Evolutionary conservation across 169 alveolate species (phyloP), one percentile per base, ranked within the genome.

Genomic region (Cryptosporidium muris): DNA sequence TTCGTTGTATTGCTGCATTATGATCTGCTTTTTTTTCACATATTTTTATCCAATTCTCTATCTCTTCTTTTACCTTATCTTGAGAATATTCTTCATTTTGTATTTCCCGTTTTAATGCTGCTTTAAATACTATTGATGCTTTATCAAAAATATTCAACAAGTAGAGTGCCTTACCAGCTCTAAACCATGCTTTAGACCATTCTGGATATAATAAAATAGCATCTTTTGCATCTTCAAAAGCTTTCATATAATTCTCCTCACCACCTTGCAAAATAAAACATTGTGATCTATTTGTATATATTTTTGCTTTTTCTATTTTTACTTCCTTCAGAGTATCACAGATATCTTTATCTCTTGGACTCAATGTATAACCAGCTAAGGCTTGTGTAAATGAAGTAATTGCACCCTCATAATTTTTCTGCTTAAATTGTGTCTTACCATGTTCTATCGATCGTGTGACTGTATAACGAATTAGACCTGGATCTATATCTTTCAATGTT

Each of bases 181-280:
- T 74, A 63, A 58, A 74, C 85, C 85, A 74, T 16, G 74, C 85
- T 54, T 74, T 74, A 9, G 85, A 74, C 85, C 85, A 74, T 14
- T 58, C 45, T 8, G 85, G 68, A 48, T 74, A 36, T 2, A 74
- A 25, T 34, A 74, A 43, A 34, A 74, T 74, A 47, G 74, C 40
- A 58, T 74, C 85, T 40, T 74, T 74, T 74, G 85, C 85, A 58
- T 74, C 85, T 53, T 74, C 67, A 14, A 74, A 58, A 34, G 85
- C 85, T 60, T 60, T 74, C n/a, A 7, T 48, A 11, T 58, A 74
- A 34, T 74, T 45, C 36, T 74, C 85, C 45, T 74, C 85, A 54
- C 64, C 25, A 0, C 68, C 68, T 1, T 58, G 62, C 16, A 58
- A 58, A 34, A 74, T 14, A n/a, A 58, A 74, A 40, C 85, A 74